phyloP scores from a whole-genome alignment of 352 stramenopile genomes.

The Saprolegnia diclina region DNA sequence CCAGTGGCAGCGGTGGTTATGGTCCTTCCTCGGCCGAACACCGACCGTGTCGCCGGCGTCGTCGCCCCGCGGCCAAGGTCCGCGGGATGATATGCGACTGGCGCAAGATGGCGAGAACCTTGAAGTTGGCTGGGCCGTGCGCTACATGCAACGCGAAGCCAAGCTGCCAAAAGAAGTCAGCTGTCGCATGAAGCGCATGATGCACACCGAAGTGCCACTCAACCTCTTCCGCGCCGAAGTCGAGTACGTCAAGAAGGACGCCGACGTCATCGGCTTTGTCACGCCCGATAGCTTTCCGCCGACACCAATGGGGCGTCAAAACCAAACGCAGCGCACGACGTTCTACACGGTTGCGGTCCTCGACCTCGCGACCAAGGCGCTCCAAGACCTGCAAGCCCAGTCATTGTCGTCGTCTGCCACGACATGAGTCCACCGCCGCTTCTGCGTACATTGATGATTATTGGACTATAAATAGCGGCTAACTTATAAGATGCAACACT shows the following conservation, averaged over 20 bases:
- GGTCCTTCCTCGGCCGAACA: constrained; percentile 20
- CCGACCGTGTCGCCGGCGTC: constrained; percentile 11
- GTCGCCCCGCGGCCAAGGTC: constrained; percentile 2
- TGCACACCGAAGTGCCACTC: constrained; percentile 65
- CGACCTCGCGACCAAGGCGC: constrained; percentile 62
- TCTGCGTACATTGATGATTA: constrained; percentile 12
- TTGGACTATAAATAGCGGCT: constrained; percentile 18
- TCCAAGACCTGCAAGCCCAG: constrained; percentile 50
- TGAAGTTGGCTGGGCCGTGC: constrained; percentile 67
- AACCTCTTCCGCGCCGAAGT: constrained; percentile 75
- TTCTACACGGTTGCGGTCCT: constrained; percentile 72
- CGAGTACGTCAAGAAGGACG: constrained; percentile 35
- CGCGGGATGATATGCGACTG: neutral
- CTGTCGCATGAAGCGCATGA: constrained; percentile 68
- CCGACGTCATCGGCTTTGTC: constrained; percentile 40
- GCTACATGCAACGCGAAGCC: constrained; percentile 74
- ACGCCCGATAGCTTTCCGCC: constrained; percentile 75
- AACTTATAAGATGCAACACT: constrained; percentile 15
- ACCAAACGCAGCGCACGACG: constrained; percentile 64
- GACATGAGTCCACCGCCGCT: neutral
- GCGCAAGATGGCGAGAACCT: constrained; percentile 25
- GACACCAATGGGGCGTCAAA: constrained; percentile 66
- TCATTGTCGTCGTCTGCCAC: neutral
- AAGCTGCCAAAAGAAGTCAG: constrained; percentile 54
- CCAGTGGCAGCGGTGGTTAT: constrained; percentile 16